Conservation (phyloP, 2,329 filamentous ascomycete species). For the Penicillium sp. region DNA sequence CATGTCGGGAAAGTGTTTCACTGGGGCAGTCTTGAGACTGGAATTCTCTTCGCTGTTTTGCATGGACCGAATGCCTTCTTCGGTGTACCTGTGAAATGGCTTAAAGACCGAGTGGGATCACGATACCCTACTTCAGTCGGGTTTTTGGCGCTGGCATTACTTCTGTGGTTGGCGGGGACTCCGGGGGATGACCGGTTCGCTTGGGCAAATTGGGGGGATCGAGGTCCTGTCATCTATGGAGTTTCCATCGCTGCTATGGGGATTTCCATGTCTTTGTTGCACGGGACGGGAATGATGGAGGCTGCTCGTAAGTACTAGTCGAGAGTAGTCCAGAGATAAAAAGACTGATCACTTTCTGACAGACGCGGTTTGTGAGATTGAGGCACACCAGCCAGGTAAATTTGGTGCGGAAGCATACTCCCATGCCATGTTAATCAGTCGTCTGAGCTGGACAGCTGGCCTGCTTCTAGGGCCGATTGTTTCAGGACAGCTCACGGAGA, state of each 20-base stretch:
- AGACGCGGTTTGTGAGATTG: not conserved
- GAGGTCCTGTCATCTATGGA: constrained; percentile 28
- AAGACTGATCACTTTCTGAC: not conserved
- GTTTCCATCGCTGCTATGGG: constrained; percentile 24
- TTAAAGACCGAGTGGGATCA: constrained; percentile 34
- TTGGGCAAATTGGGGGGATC: constrained; percentile 23
- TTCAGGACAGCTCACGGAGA: not conserved
- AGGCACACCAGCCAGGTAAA: not conserved
- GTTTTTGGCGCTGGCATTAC: constrained; percentile 24
- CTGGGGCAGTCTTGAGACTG: constrained; percentile 58
- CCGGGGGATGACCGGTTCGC: constrained; percentile 32
- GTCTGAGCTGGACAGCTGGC: not conserved
- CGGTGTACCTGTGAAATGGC: constrained; percentile 59
- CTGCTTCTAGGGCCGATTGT: not conserved
- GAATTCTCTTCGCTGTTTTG: constrained; percentile 59
- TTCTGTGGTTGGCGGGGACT: constrained; percentile 32
- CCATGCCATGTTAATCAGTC: not conserved
- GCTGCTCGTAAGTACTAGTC: constrained; percentile 28
- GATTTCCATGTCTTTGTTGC: constrained; percentile 26
- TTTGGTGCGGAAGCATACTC: not conserved
- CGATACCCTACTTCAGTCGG: constrained; percentile 29
- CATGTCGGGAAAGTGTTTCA: constrained; percentile 56
- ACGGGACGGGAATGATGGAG: constrained; percentile 33
- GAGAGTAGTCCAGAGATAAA: not conserved
- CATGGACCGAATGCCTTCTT: constrained; percentile 61